A percentile compares a stretch with the other conserved stretches of the same genome.
Conservation (phyloP, 345 rosid genomes). For the Eucalyptus rudis region DNA sequence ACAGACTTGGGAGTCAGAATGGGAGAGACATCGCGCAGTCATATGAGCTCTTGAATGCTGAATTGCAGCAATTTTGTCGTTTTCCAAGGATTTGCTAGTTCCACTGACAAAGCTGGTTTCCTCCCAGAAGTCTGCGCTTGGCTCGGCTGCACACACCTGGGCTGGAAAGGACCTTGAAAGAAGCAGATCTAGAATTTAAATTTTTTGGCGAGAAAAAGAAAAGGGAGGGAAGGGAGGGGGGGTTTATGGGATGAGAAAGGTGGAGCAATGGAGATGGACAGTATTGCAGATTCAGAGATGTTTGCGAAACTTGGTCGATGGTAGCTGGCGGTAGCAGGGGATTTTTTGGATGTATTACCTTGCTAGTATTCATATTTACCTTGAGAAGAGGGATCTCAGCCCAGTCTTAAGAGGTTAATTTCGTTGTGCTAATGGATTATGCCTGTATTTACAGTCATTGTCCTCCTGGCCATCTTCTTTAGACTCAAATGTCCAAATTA, state of each 20-base stretch:
- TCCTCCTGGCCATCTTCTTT: neutral
- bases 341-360: neutral
- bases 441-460: neutral
- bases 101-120: neutral
- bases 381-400: neutral
- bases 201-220: neutral
- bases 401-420: neutral
- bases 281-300: neutral
- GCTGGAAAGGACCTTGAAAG: neutral
- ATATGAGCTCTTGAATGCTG: conserved; percentile 1
- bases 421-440: neutral
- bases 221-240: neutral
- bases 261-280: neutral
- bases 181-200: neutral
- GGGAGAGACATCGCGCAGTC: conserved; percentile 18
- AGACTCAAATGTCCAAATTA: neutral
- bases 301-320: neutral
- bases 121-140: neutral
- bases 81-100: neutral
- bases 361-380: neutral
- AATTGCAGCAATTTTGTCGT: neutral
- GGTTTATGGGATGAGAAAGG: neutral
- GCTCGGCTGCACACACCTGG: neutral
- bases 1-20: conserved; percentile 2
- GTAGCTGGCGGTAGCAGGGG: neutral